These are phyloP conservation scores for Podila epigama DNA, from an alignment of 192 early-diverging fungal genomes.

Conservation along the genomic window DNA sequence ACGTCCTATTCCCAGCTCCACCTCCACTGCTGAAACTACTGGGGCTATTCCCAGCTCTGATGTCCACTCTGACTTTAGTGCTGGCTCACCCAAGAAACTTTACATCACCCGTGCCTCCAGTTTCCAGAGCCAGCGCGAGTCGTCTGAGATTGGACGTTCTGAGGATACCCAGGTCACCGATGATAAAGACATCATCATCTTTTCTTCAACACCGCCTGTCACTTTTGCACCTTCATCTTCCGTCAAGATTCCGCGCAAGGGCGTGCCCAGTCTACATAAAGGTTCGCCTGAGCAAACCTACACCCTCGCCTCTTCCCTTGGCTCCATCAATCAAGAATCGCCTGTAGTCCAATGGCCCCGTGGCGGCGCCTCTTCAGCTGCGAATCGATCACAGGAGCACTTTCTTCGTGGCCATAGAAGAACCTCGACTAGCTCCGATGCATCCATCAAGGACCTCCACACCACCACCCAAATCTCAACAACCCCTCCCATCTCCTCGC, in stretches of 20 bases:
- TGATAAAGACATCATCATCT: conserved; percentile 46
- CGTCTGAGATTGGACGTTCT: conserved; percentile 10
- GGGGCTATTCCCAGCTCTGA: not conserved
- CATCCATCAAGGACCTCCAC: conserved; percentile 38
- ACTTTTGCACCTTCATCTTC: conserved; percentile 25
- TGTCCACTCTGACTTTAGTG: not conserved
- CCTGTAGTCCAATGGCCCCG: conserved; percentile 41
- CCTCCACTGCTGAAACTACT: no score
- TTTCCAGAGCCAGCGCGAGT: conserved; percentile 15
- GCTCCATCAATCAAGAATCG: conserved; percentile 23
- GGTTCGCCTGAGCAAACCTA: conserved; percentile 30
- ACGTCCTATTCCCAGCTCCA: not conserved
- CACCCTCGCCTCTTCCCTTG: conserved; percentile 3
- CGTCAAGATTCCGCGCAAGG: conserved; percentile 11
- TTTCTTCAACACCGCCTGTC: conserved; percentile 40
- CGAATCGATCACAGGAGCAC: conserved; percentile 42
- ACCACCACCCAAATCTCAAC: conserved; percentile 15
- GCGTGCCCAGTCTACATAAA: conserved; percentile 16
- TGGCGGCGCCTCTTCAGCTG: conserved; percentile 32
- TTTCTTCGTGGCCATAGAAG: conserved; percentile 33
- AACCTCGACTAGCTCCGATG: conserved; percentile 36
- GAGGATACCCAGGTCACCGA: not conserved
- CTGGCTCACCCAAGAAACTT: conserved; percentile 8
- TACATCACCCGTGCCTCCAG: conserved; percentile 42
- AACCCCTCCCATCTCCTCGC: conserved; percentile 23